phyloP scores from a whole-genome alignment of 768 basidiomycete species.

The Termitomyces sp. region DNA sequence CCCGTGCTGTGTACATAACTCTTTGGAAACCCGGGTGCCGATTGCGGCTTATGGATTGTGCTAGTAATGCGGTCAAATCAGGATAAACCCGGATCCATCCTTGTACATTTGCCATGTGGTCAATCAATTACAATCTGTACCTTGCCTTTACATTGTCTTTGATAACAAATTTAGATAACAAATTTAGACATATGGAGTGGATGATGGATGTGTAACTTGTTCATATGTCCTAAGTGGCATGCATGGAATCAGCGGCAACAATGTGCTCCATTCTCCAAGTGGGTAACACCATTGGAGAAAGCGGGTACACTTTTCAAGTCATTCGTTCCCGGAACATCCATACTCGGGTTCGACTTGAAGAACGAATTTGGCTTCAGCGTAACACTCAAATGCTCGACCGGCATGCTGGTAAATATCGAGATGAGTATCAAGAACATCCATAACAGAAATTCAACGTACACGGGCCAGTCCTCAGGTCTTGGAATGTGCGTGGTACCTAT shows the following conservation, averaged over 20 bases:
- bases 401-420: slow-evolving; percentile 52
- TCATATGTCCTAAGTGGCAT: too few relatives aligned
- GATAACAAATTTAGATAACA: too few relatives aligned
- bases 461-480: slow-evolving; percentile 86
- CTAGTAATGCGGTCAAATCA: too few relatives aligned
- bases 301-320: slow-evolving; percentile 62
- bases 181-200: too few relatives aligned
- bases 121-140: too few relatives aligned
- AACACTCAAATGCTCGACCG: slow-evolving; percentile 66
- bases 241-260: slow-evolving; percentile 2
- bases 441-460: slow-evolving; percentile 33
- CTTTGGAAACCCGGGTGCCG: not conserved
- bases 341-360: slow-evolving; percentile 81
- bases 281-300: slow-evolving; percentile 28
- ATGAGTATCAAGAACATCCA: not conserved
- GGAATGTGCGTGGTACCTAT: slow-evolving; percentile 78
- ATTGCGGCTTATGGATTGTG: too few relatives aligned
- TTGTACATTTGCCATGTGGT: too few relatives aligned
- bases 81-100: too few relatives aligned
- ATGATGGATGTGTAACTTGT: too few relatives aligned
- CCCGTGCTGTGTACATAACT: not conserved
- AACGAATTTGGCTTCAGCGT: slow-evolving; percentile 79
- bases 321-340: slow-evolving; percentile 77
- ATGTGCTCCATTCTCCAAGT: slow-evolving; percentile 6
- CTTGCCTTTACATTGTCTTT: too few relatives aligned